Base-by-base conservation (phyloP, 768 basidiomycete species). In the Cyathus striatus region DNA sequence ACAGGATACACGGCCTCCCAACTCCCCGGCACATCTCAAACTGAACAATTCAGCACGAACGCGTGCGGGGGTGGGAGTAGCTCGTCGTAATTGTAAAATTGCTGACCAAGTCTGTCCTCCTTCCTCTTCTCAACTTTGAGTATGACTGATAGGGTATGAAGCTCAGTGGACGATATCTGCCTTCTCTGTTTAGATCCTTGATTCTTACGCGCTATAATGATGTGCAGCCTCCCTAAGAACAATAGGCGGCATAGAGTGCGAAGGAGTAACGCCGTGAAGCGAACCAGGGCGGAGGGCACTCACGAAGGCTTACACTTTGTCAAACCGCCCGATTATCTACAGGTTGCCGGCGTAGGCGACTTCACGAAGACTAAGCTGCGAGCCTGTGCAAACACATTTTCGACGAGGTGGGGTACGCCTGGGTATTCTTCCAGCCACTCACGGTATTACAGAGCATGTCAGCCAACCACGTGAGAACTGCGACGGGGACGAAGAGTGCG, bases 381-480 rank as follows among this genome's bases (percentile, higher is more conserved):
- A 60, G 63, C 18, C 70, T 73, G 43, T 90, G 88, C 70, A 79
- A 87, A 60, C 86, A 92, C 67, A 83, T 85, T 51, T 88, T 81
- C 49, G 86, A 89, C 50, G 69, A 78, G 38, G 77, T 80, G 74
- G 83, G 80, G 12, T 76, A n/a, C n/a, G n/a, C n/a, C n/a, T n/a
- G n/a, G n/a, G n/a, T n/a, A n/a, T n/a, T n/a, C n/a, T n/a, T n/a
- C n/a, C n/a, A n/a, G n/a, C n/a, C n/a, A n/a, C n/a, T n/a, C n/a
- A n/a, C n/a, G n/a, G n/a, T n/a, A n/a, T n/a, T n/a, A n/a, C n/a
- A 82, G 76, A 91, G 90, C 57, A 87, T 82, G 50, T 88, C 88
- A 1, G 83, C 78, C 41, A 73, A 75, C 49, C 64, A 0, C 91
- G 80, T 59, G 81, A 85, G 52, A 70, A 75, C 23, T 92, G 90